phyloP scores from a whole-genome alignment of 1,139 yeast species.

The Arxiozyma slooffiae region DNA sequence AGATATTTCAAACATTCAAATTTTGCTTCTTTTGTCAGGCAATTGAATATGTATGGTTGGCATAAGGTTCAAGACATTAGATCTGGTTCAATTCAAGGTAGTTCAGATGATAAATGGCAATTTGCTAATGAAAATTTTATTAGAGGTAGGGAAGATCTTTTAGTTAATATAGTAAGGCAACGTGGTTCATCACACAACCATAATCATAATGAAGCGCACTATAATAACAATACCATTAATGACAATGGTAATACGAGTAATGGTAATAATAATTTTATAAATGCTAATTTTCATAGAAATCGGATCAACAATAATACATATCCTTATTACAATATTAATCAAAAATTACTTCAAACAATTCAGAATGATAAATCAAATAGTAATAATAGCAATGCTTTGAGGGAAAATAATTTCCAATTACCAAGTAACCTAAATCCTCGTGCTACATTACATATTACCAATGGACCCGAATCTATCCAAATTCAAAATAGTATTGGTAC shows the following conservation, averaged over 20 bases:
- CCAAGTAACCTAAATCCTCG: background rate
- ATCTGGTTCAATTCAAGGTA: conserved; percentile 30
- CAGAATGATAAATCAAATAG: background rate
- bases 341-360: background rate
- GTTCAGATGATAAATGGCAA: conserved; percentile 43
- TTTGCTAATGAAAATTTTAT: conserved; percentile 76
- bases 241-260: conserved; percentile 11
- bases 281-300: background rate
- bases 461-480: conserved; percentile 7
- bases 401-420: background rate
- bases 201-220: background rate
- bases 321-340: background rate
- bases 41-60: conserved; percentile 90
- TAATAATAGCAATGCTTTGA: background rate
- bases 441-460: conserved; percentile 7
- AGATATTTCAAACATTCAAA: conserved; percentile 88
- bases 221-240: conserved; percentile 5
- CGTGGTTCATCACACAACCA: conserved; percentile 17
- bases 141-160: conserved; percentile 57
- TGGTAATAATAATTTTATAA: background rate
- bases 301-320: background rate
- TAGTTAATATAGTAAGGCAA: conserved; percentile 59
- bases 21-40: conserved; percentile 90
- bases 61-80: conserved; percentile 68
- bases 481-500: conserved; percentile 32